Evolutionary conservation across 805 yeast genomes (phyloP), one percentile per base, ranked within the genome.

Genomic region (Candida schatavii): DNA sequence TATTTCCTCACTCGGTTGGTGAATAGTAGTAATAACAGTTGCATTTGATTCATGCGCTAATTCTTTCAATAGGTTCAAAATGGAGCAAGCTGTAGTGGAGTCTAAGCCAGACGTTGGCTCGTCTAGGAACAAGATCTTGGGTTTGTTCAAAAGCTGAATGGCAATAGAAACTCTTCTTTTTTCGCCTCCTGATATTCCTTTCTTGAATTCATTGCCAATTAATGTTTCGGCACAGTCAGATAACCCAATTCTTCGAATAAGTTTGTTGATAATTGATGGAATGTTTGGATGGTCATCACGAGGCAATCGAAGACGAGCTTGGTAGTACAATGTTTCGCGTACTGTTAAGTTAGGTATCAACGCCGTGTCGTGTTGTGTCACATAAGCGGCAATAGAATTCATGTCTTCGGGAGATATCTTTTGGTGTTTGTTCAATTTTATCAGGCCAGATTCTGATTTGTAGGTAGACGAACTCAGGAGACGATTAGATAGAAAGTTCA

Each of bases 81-180:
- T 83, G 2, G 86, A 75, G 1, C 77, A 72, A 0, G 95, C 85
- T 0, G 93, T 86, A 43, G 85, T 78, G 10, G 90, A 78, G 55
- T 88, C 96, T 20, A 88, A 69, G 0, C 96, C 96, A 3, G 95
- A 85, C 0, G 96, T 88, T 2, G 96, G 96, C 55, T 88, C 96
- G 61, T 88, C 96, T 19, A 88, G 61, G 38, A 88, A 72, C 27
- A 88, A 57, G 29, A 88, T 71, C 43, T 80, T 80, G 0, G 95
- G 91, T 43, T 80, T 80, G 44, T 82, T 80, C 31, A 88, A 64
- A 27, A 88, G 64, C 56, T 88, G 95, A 34, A 86, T 75, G 2
- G 90, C 91, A 59, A 88, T 86, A 0, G 91, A 82, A 0, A 88
- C 83, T 49, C 96, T 71, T 52, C 96, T 73, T 56, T 85, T 86